Conservation (phyloP, 1,139 yeast species). For the Suhomyces choctaworum region DNA sequence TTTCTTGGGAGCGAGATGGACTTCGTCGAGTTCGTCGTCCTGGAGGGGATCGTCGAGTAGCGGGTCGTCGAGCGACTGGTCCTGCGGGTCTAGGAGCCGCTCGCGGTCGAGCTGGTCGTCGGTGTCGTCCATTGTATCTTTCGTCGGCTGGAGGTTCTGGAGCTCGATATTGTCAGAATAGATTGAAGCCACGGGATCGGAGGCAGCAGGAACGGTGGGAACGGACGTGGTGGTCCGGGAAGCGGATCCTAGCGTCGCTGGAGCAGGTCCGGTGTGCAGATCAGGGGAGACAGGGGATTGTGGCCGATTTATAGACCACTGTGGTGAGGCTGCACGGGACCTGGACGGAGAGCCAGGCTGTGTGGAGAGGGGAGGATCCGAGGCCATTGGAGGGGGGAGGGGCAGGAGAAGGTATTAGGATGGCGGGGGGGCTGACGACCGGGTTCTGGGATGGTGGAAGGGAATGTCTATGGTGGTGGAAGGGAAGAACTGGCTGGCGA, state of each 20-base stretch:
- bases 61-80: background rate
- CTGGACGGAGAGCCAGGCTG: background rate
- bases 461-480: background rate
- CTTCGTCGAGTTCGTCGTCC: too few species aligned
- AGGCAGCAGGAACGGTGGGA: background rate
- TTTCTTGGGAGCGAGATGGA: too few species aligned
- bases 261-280: too few species aligned
- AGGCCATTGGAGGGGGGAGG: background rate
- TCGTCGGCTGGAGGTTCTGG: too few species aligned
- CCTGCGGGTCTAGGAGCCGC: too few species aligned
- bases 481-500: too few species aligned
- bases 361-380: background rate
- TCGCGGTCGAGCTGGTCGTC: too few species aligned
- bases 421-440: background rate
- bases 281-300: background rate
- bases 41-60: background rate
- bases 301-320: background rate
- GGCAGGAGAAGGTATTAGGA: background rate
- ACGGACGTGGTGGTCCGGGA: background rate
- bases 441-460: background rate
- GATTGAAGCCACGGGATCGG: background rate
- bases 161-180: conserved; percentile 7
- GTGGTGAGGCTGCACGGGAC: background rate
- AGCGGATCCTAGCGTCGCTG: too few species aligned
- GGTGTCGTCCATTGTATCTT: too few species aligned